Evolutionary conservation across 1,139 yeast genomes (phyloP).

Genomic region (Oligophagozyma castellii): DNA sequence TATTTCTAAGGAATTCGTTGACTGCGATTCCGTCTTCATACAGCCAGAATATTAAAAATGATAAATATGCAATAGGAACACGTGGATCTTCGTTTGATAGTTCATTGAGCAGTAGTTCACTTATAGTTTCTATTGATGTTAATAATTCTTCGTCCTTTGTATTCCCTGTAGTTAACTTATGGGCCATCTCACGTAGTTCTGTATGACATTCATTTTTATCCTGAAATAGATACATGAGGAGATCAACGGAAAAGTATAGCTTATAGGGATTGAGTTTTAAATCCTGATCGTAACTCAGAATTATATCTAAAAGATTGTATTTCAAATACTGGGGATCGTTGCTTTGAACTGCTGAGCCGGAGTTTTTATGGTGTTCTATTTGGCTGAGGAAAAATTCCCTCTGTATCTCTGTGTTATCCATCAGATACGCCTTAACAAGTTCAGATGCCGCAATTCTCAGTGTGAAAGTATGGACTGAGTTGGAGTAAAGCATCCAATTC

Average conservation of each 20-base stretch:
- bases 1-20: conserved; percentile 59
- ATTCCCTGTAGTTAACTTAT: conserved; percentile 47
- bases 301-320: conserved; percentile 46
- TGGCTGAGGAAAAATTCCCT: conserved; percentile 52
- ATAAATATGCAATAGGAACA: conserved; percentile 64
- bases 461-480: conserved; percentile 76
- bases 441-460: conserved; percentile 58
- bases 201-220: conserved; percentile 28
- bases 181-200: conserved; percentile 30
- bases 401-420: conserved; percentile 51
- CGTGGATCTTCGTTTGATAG: conserved; percentile 58
- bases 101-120: conserved; percentile 61
- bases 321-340: conserved; percentile 5
- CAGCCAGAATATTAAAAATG: conserved; percentile 64
- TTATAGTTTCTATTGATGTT: conserved; percentile 62
- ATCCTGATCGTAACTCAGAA: conserved; percentile 71
- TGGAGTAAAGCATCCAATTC: conserved; percentile 67
- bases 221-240: conserved; percentile 50
- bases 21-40: conserved; percentile 70
- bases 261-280: conserved; percentile 71
- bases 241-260: conserved; percentile 70
- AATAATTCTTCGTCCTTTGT: conserved; percentile 64
- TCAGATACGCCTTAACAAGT: conserved; percentile 55
- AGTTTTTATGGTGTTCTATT: conserved; percentile 31
- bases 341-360: conserved; percentile 2